These are phyloP conservation scores for Xerocomus nothofagi DNA, from an alignment of 1,284 basidiomycete species.

Conservation along the genomic window DNA sequence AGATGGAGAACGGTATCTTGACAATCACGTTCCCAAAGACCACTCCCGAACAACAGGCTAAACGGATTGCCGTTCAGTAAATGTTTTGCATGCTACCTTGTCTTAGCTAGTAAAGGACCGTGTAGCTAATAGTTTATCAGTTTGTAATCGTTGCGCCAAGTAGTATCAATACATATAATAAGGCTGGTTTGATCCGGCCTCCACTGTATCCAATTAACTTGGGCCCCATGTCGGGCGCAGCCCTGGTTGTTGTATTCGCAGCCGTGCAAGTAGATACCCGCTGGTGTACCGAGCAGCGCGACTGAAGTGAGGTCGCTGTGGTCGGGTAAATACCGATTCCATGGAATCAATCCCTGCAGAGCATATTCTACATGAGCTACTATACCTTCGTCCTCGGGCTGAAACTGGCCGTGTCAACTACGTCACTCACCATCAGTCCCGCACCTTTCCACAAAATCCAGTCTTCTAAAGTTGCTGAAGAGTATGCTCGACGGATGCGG, in stretches of 20 bases:
- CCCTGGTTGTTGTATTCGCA: background rate
- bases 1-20: slow-evolving; percentile 33
- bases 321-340: background rate
- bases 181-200: too few species aligned
- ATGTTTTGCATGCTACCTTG: too few species aligned
- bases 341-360: background rate
- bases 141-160: too few species aligned
- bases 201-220: background rate
- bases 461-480: background rate
- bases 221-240: background rate
- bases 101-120: too few species aligned
- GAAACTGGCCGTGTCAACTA: background rate
- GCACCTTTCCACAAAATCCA: background rate
- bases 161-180: too few species aligned
- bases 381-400: background rate
- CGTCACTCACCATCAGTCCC: background rate
- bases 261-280: background rate
- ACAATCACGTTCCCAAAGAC: slow-evolving; percentile 33
- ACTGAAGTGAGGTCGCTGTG: background rate
- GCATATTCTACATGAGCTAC: background rate
- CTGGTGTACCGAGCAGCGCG: background rate
- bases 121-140: too few species aligned
- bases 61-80: background rate
- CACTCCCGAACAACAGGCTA: slow-evolving; percentile 19
- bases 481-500: too few species aligned